Evolutionary conservation across 306 rosid species (phyloP).

Genomic region (Leucaena leucocephala): DNA sequence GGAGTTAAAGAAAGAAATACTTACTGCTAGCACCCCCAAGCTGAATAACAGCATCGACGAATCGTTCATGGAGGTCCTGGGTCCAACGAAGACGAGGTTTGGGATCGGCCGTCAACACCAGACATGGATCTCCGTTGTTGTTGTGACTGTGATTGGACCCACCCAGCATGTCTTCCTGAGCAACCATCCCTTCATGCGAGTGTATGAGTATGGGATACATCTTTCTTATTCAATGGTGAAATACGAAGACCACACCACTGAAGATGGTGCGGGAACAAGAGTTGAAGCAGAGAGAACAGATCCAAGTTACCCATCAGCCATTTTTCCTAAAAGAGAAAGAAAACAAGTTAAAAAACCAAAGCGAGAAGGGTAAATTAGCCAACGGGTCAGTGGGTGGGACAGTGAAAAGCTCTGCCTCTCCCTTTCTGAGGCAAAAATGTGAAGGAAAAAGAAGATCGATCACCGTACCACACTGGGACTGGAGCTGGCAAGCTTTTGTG

Average conservation of each 20-base stretch:
- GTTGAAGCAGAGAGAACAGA: constrained; percentile 23
- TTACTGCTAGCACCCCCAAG: constrained; percentile 91
- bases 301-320: constrained; percentile 36
- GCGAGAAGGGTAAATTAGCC: background rate
- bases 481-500: constrained; percentile 49
- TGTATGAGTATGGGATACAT: constrained; percentile 83
- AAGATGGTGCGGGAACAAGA: background rate
- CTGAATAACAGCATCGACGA: constrained; percentile 91
- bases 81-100: constrained; percentile 99
- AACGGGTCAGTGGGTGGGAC: constrained; percentile 1
- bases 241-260: background rate
- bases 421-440: background rate
- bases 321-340: constrained; percentile 13
- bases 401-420: background rate
- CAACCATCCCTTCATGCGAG: constrained; percentile 54
- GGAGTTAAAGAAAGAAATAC: constrained; percentile 16
- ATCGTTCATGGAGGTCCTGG: constrained; percentile 93
- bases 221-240: constrained; percentile 14
- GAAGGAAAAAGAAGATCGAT: background rate
- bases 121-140: constrained; percentile 87
- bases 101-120: constrained; percentile 95
- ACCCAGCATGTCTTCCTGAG: constrained; percentile 59
- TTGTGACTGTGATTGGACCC: constrained; percentile 29
- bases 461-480: constrained; percentile 39
- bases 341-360: background rate